phyloP scores from a whole-genome alignment of 1,284 basidiomycete genomes.

The Vanrija pseudolonga region DNA sequence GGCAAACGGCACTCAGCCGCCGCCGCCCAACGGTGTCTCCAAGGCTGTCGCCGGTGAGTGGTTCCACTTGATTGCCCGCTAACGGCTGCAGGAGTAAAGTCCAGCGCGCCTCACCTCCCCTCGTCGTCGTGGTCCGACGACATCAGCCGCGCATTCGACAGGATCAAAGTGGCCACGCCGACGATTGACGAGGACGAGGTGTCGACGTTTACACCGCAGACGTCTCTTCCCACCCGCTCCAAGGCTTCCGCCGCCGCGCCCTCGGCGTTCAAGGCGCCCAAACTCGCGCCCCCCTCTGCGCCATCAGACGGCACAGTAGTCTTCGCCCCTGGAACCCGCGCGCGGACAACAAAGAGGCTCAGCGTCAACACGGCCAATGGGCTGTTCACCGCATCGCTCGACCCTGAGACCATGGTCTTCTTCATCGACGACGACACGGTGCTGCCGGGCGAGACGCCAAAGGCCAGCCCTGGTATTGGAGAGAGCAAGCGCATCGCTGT shows the following conservation, averaged over 20 bases:
- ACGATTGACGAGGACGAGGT: neutral
- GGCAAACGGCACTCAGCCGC: neutral
- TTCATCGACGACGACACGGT: constrained; percentile 14
- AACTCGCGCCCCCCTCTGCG: no score
- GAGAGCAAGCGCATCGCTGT: neutral
- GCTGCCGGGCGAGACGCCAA: neutral
- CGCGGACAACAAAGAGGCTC: no score
- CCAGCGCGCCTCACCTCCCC: neutral
- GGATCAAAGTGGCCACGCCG: neutral
- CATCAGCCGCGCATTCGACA: constrained; percentile 13
- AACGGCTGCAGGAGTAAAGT: no score
- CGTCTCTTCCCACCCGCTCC: neutral
- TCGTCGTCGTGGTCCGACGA: constrained; percentile 12
- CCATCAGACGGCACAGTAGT: no score
- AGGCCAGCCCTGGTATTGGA: no score
- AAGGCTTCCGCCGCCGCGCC: no score
- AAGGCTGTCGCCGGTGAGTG: no score
- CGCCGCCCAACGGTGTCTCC: no score
- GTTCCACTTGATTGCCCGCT: no score
- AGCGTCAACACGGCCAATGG: no score
- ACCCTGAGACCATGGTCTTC: constrained; percentile 14
- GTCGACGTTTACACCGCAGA: neutral
- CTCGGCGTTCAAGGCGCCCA: no score
- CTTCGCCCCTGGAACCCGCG: no score
- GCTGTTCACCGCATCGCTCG: constrained; percentile 1